Base-by-base conservation (phyloP, 768 basidiomycete genomes). In the Hericium coralloides region DNA sequence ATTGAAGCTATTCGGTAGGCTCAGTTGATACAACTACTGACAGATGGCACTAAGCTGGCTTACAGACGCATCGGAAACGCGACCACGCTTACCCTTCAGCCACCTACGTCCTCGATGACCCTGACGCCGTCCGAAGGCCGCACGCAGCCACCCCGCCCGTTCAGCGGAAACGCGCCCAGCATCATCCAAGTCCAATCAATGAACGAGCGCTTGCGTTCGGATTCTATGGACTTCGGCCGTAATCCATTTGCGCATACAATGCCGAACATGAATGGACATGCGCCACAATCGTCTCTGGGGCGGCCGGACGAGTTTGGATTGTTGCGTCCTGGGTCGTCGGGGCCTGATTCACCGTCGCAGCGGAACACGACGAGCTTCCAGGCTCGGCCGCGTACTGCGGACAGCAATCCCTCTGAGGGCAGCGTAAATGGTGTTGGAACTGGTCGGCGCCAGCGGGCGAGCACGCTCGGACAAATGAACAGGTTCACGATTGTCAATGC, bases 1-100 rank as follows among this genome's bases (percentile, higher is more conserved):
- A 72, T 78, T 17, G 88, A 90, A 68, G 87, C 89, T 31, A 76
- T 89, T 56, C 79, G 74, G 73, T 73, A 57, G 2, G 60, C 43
- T 31, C 7, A 17, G 43, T 17, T 45, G 8, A 6, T 2, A 45
- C 20, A 20, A 8, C 43, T 45, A 15, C 17, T 45, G n/a, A 15
- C 12, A 20, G 43, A n/a, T 17, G 14, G 10, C 8, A 45, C 43
- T 45, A n/a, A 45, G 8, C 2, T 5, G 8, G n/a, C 20, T 6
- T 10, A 12, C 60, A 79, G 79, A 60, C 77, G 79, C n/a, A 81
- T 81, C 31, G 79, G 78, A 2, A 61, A 64, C 20, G 76, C 78
- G 1, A 74, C 76, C 2, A 78, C 67, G 77, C 31, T 77, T 64
- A 26, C 59, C 68, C 22, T 63, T 60, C 57, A 61, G 37, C 39